Percentiles rank a stretch among this genome's conserved stretches.
These are phyloP conservation scores for Hygrophila difformis DNA, from an alignment of 257 asterid genomes.

Conservation along the genomic window DNA sequence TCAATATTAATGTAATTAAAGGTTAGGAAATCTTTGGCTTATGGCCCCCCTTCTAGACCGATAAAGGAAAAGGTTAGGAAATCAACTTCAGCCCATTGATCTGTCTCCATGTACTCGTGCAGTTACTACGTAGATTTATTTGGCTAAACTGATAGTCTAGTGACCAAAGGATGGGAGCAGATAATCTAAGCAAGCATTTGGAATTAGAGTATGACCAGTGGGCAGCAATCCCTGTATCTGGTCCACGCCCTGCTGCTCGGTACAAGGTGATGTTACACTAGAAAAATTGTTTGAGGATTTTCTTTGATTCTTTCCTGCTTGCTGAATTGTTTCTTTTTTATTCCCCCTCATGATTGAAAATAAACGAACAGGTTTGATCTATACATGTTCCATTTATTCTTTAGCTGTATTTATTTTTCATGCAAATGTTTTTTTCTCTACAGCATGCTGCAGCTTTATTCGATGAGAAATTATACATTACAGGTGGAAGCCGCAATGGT, in stretches of 20 bases:
- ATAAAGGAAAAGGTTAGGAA: too few relatives aligned
- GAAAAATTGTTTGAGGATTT: background rate
- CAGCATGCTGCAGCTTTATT: constrained; percentile 80
- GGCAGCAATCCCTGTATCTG: constrained; percentile 58
- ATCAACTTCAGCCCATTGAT: too few relatives aligned
- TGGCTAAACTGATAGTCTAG: constrained; percentile 10
- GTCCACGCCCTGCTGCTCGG: constrained; percentile 79
- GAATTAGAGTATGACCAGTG: constrained; percentile 65
- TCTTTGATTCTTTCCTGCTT: background rate
- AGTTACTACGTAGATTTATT: too few relatives aligned
- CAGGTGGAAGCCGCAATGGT: constrained; percentile 94
- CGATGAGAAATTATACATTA: constrained; percentile 60
- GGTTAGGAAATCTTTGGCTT: too few relatives aligned
- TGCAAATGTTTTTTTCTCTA: constrained; percentile 14
- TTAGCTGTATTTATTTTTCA: constrained; percentile 1
- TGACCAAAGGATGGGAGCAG: constrained; percentile 49
- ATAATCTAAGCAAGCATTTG: constrained; percentile 49
- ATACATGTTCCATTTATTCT: constrained; percentile 7
- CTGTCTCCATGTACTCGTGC: too few relatives aligned
- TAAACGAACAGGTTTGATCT: too few relatives aligned
- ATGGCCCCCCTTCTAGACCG: too few relatives aligned
- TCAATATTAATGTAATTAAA: too few relatives aligned
- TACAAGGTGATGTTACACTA: constrained; percentile 59
- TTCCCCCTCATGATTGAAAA: background rate
- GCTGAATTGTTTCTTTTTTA: background rate